Conservation (phyloP, 805 yeast genomes). For the Yarrowia sp. region DNA sequence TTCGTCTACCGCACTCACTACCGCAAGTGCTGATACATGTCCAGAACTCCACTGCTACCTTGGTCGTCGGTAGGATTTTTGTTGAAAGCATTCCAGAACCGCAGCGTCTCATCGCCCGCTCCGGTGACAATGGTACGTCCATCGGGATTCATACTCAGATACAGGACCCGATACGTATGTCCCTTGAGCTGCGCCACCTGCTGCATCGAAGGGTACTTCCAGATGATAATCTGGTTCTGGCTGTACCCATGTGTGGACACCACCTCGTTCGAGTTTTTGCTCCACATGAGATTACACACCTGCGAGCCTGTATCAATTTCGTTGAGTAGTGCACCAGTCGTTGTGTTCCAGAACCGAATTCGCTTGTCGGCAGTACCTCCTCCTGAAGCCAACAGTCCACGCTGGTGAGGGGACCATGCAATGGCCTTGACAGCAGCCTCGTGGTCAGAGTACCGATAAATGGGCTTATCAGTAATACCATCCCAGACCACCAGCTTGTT, state of each 20-base stretch:
- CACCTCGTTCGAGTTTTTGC: conserved; percentile 83
- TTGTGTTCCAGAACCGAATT: conserved; percentile 88
- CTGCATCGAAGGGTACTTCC: conserved; percentile 92
- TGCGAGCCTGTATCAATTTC: conserved; percentile 96
- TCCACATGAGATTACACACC: conserved; percentile 92
- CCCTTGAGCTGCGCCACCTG: conserved; percentile 93
- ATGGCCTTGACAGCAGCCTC: conserved; percentile 95
- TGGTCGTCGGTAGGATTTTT: conserved; percentile 38
- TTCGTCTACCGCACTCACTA: neutral
- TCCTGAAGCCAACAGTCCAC: conserved; percentile 90
- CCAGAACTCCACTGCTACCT: conserved; percentile 13
- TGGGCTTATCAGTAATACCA: conserved; percentile 63
- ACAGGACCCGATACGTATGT: conserved; percentile 87
- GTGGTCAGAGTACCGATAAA: conserved; percentile 74
- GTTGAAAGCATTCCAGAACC: conserved; percentile 95
- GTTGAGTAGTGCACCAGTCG: conserved; percentile 65
- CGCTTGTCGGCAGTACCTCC: conserved; percentile 95
- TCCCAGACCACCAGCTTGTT: conserved; percentile 86
- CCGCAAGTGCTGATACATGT: conserved; percentile 20
- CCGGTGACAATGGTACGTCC: conserved; percentile 97
- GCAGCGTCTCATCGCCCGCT: conserved; percentile 94
- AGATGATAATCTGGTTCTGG: conserved; percentile 81
- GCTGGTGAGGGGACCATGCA: conserved; percentile 96
- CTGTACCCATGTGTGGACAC: conserved; percentile 95
- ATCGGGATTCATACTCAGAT: conserved; percentile 87